A percentile compares a stretch with the other conserved stretches of the same genome.
Conservation (phyloP, 2,329 filamentous ascomycete species). For the Pseudocercospora macadamiae region DNA sequence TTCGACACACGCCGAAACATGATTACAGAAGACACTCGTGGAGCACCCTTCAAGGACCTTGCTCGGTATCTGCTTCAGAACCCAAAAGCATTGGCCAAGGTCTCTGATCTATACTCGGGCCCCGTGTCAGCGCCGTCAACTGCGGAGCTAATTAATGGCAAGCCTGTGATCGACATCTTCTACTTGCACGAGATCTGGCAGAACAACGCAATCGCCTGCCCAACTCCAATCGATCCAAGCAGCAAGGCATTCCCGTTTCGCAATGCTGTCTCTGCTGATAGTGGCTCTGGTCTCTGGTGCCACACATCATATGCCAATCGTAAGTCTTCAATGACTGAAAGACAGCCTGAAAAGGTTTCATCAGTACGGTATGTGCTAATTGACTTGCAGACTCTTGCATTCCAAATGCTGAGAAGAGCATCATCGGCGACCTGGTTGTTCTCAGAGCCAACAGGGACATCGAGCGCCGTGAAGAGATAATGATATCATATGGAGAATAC, state of each 20-base stretch:
- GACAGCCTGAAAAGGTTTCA: too few species aligned
- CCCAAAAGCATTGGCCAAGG: slow-evolving; percentile 2
- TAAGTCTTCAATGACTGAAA: too few species aligned
- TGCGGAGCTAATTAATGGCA: slow-evolving; percentile 8
- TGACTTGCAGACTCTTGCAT: too few species aligned
- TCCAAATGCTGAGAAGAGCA: slow-evolving; percentile 20
- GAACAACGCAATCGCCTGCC: slow-evolving; percentile 16
- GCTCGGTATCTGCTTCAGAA: slow-evolving; percentile 5
- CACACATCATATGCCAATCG: slow-evolving; percentile 18
- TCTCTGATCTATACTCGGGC: slow-evolving; percentile 14
- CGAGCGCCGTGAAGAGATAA: slow-evolving; percentile 20
- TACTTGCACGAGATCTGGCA: slow-evolving; percentile 20
- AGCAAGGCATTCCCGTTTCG: slow-evolving; percentile 13
- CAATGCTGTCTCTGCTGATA: not conserved
- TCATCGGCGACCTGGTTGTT: slow-evolving; percentile 17
- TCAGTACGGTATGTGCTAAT: too few species aligned
- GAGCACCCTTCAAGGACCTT: slow-evolving; percentile 18
- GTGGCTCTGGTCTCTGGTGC: slow-evolving; percentile 16
- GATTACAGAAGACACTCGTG: slow-evolving; percentile 17
- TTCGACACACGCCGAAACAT: slow-evolving; percentile 15
- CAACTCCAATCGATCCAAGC: not conserved
- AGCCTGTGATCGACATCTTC: slow-evolving; percentile 19
- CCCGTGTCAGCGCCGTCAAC: not conserved
- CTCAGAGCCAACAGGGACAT: slow-evolving; percentile 16
- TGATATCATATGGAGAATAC: slow-evolving; percentile 16